Percentiles rank a stretch among this genome's conserved stretches.
phyloP scores from a whole-genome alignment of 371 early-diverging fungal genomes.

The Saksenaea oblongispora region DNA sequence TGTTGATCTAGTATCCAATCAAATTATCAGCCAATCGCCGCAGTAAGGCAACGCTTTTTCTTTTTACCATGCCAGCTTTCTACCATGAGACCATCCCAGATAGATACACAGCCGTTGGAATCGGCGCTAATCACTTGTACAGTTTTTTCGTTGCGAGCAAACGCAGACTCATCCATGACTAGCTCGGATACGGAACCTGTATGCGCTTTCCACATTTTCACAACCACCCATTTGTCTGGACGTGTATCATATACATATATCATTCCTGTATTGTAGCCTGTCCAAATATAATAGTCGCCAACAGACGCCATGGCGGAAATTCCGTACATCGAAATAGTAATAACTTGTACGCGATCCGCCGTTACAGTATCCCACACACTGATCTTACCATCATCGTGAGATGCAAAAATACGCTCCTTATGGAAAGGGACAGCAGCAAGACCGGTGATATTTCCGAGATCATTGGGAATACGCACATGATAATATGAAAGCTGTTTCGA shows the following conservation, averaged over 20 bases:
- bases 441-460: conserved; percentile 63
- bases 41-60: not conserved
- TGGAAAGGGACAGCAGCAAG: conserved; percentile 54
- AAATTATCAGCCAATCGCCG: not conserved
- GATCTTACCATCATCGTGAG: conserved; percentile 84
- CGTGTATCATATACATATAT: conserved; percentile 75
- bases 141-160: conserved; percentile 9
- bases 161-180: conserved; percentile 56
- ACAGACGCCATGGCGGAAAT: conserved; percentile 66
- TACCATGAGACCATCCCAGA: conserved; percentile 77
- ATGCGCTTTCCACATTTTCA: conserved; percentile 77
- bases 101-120: conserved; percentile 59
- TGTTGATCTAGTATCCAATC: conserved; percentile 12
- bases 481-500: not conserved
- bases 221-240: conserved; percentile 55
- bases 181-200: conserved; percentile 55
- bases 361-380: conserved; percentile 69
- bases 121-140: conserved; percentile 63
- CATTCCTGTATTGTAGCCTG: conserved; percentile 79
- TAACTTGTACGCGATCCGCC: conserved; percentile 43
- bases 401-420: conserved; percentile 57
- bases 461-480: conserved; percentile 46
- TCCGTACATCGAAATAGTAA: conserved; percentile 66
- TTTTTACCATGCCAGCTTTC: conserved; percentile 66
- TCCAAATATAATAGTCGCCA: conserved; percentile 74